phyloP scores from a whole-genome alignment of 768 basidiomycete genomes.

The Termitomyces sp. region DNA sequence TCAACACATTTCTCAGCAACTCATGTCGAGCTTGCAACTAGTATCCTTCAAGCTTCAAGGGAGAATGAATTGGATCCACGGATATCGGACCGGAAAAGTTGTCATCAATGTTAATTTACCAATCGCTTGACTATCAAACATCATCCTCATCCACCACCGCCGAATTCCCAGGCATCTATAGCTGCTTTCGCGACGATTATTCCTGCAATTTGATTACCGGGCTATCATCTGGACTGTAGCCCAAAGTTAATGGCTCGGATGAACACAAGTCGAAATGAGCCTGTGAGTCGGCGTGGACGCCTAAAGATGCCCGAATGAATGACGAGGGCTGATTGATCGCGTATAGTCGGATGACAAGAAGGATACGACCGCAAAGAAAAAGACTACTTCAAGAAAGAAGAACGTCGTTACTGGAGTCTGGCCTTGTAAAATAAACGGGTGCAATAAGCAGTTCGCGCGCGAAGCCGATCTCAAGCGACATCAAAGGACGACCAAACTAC shows the following conservation, averaged over 20 bases:
- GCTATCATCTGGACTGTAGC: neutral
- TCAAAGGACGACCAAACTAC: slow-evolving; percentile 73
- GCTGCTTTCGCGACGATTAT: slow-evolving; percentile 4
- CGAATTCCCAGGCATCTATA: slow-evolving; percentile 5
- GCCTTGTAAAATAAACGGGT: slow-evolving; percentile 80
- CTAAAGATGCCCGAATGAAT: slow-evolving; percentile 9
- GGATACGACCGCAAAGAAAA: slow-evolving; percentile 21
- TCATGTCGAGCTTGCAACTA: no score
- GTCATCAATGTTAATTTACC: slow-evolving; percentile 8
- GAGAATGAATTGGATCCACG: no score
- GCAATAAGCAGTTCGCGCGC: slow-evolving; percentile 76
- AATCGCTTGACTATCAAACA: slow-evolving; percentile 10
- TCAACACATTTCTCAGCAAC: no score
- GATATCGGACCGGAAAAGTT: neutral
- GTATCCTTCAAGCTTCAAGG: no score
- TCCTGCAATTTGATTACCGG: neutral
- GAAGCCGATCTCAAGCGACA: slow-evolving; percentile 81
- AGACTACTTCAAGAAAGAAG: slow-evolving; percentile 29
- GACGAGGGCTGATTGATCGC: slow-evolving; percentile 6
- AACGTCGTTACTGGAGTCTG: slow-evolving; percentile 49
- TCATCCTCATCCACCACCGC: slow-evolving; percentile 4
- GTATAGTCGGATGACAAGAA: slow-evolving; percentile 22
- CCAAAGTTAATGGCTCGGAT: slow-evolving; percentile 18
- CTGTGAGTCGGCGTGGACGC: slow-evolving; percentile 17
- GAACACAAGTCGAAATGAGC: slow-evolving; percentile 19